Percentiles rank a stretch among this genome's conserved stretches.
Evolutionary conservation across 2,329 filamentous ascomycete genomes (phyloP).

Genomic region (Hypomyces perniciosus): DNA sequence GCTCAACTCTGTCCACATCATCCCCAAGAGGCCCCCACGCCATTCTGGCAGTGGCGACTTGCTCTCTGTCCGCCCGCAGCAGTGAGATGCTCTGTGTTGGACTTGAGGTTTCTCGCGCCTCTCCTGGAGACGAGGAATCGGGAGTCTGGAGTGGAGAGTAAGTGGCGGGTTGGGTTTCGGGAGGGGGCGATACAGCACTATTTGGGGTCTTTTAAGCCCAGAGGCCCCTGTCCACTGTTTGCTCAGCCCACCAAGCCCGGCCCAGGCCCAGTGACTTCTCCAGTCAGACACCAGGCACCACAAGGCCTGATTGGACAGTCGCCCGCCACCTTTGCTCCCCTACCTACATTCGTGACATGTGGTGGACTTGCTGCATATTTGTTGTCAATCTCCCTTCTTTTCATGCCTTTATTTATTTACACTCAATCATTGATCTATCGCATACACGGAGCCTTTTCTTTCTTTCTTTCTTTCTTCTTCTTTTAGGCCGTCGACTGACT

Average conservation of each 20-base stretch:
- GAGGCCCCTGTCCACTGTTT: constrained; percentile 19
- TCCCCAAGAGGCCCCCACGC: neutral
- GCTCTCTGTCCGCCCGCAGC: neutral
- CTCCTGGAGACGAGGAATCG: constrained; percentile 30
- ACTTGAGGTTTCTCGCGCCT: neutral
- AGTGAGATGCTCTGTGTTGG: constrained; percentile 11
- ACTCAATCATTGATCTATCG: neutral
- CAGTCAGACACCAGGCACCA: constrained; percentile 4
- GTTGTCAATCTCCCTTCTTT: neutral
- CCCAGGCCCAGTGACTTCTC: constrained; percentile 7
- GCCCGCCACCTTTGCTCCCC: neutral
- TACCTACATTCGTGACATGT: constrained; percentile 8
- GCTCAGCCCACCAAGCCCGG: neutral
- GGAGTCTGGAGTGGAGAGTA: constrained; percentile 18
- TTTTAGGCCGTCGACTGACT: neutral
- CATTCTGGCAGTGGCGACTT: neutral
- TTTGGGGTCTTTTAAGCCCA: constrained; percentile 53
- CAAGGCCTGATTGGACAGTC: constrained; percentile 12
- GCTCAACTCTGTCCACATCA: neutral
- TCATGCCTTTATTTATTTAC: neutral
- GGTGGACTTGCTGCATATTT: neutral
- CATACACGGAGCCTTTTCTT: neutral
- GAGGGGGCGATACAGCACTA: constrained; percentile 44
- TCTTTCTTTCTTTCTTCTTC: neutral
- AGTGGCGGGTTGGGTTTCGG: constrained; percentile 20